Base-by-base conservation (phyloP, 2,329 filamentous ascomycete genomes). In the Xylaria sp. region DNA sequence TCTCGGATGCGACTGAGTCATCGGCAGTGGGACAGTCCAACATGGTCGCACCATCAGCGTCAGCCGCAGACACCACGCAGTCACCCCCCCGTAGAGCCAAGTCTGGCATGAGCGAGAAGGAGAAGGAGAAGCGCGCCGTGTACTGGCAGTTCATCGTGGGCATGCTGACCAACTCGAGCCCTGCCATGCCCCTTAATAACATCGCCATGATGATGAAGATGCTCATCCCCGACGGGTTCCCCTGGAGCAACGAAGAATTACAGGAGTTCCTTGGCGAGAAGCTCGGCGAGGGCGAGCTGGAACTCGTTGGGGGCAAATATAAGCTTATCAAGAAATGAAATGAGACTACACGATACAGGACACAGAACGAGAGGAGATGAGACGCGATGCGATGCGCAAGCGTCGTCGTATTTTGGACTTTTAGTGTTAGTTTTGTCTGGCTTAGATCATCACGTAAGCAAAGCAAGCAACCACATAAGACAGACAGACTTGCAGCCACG, bases 121-220 rank as follows among this genome's bases (percentile, higher is more conserved):
- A 90, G 76, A 84, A 86, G 74, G 87, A 87, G 74, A 84, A 85
- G 68, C 84, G 85, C 41, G 81, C 82, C 52, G 87, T 97, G 48
- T 97, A 98, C 81, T 94, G 92, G 89, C 92, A 94, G 76, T 98
- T 97, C 79, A 94, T 99, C 68, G 85, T 94, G 66, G 94, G 93
- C 61, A 98, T 99, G 96, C 83, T 99, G 81, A 98, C 94, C 70
- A 98, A 98, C 80, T 92, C 94, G 75, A 91, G 91, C 20, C 89
- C 87, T 20, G 82, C 91, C 34, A 96, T 98, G 92, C 91, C 92
- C 60, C 83, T 94, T 68, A 86, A 86, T 65, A 89, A 94, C 78
- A 97, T 99, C 73, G 87, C 90, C 9, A 97, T 94, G 91, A 98
- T 98, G 93, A 87, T 99, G 86, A 94, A 93, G 81, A 95, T 98